A percentile compares a stretch with the other conserved stretches of the same genome.
Evolutionary conservation across 345 rosid species (phyloP).

Genomic region (Balakata baccata): DNA sequence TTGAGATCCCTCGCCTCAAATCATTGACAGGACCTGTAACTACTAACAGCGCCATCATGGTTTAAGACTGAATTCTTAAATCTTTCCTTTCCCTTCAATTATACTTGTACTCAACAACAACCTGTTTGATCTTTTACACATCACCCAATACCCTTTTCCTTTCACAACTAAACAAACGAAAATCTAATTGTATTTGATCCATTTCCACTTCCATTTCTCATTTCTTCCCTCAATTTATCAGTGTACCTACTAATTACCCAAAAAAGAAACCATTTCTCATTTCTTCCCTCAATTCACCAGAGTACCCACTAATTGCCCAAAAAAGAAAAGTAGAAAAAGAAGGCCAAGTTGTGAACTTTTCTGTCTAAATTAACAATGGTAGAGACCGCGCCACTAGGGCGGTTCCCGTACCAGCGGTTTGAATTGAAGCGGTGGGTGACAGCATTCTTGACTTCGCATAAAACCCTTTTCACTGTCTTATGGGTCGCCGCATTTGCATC

Average conservation of each 20-base stretch:
- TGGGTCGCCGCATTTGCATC: slow-evolving; percentile 84
- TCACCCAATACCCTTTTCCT: slow-evolving; percentile 19
- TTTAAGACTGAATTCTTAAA: not conserved
- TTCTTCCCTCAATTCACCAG: not conserved
- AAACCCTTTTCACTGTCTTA: slow-evolving; percentile 62
- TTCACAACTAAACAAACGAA: not conserved
- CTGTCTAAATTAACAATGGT: slow-evolving; percentile 35
- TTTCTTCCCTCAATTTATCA: not conserved
- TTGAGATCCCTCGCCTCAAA: not conserved
- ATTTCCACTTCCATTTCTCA: not conserved
- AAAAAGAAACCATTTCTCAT: not conserved
- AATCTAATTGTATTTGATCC: not conserved
- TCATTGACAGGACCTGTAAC: not conserved
- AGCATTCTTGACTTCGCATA: slow-evolving; percentile 62
- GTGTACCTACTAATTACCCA: not conserved
- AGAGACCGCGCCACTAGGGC: slow-evolving; percentile 46
- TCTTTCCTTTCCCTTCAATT: slow-evolving; percentile 26
- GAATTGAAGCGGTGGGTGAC: slow-evolving; percentile 59
- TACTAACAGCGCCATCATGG: too few relatives aligned
- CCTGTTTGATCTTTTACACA: slow-evolving; percentile 33
- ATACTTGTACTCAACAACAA: slow-evolving; percentile 22
- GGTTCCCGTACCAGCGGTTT: slow-evolving; percentile 46
- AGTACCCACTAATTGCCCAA: not conserved
- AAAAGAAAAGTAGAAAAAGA: not conserved
- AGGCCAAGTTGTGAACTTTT: not conserved